Percentiles rank a stretch among this genome's conserved stretches.
Conservation (phyloP, 129 eudicot genomes). For the Cynara cardunculus region DNA sequence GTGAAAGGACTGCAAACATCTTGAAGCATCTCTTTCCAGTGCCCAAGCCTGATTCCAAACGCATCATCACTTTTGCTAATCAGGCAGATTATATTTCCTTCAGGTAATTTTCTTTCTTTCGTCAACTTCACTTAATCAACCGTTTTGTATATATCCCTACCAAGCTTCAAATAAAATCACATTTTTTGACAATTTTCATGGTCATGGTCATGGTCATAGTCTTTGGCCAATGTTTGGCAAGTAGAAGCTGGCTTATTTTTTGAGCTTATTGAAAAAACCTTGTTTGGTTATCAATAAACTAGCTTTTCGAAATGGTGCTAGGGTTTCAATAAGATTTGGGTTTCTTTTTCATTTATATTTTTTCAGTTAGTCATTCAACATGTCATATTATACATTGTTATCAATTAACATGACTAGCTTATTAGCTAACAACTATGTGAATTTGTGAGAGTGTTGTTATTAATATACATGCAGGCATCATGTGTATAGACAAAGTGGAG, state of each 20-base stretch:
- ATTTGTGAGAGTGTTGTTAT: too few species aligned
- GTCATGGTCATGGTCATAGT: too few species aligned
- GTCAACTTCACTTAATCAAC: background rate
- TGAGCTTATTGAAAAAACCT: background rate
- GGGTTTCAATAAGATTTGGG: background rate
- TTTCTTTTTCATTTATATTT: background rate
- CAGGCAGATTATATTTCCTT: conserved; percentile 90
- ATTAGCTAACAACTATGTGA: background rate
- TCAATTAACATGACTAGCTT: too few species aligned
- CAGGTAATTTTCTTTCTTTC: conserved; percentile 46
- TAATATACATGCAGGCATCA: conserved; percentile 61
- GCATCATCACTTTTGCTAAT: conserved; percentile 89
- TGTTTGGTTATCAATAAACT: background rate
- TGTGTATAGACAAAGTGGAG: conserved; percentile 86
- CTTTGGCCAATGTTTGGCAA: background rate
- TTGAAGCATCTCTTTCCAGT: conserved; percentile 95
- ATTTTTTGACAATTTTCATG: background rate
- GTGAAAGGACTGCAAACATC: conserved; percentile 86
- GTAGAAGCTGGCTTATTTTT: background rate
- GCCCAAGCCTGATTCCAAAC: conserved; percentile 91
- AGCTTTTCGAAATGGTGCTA: background rate
- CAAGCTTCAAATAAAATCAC: background rate
- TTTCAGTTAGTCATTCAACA: background rate
- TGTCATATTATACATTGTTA: background rate
- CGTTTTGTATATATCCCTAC: background rate